Evolutionary conservation across 2,329 filamentous ascomycete species (phyloP).

Genomic region (Scytalidium sp.): DNA sequence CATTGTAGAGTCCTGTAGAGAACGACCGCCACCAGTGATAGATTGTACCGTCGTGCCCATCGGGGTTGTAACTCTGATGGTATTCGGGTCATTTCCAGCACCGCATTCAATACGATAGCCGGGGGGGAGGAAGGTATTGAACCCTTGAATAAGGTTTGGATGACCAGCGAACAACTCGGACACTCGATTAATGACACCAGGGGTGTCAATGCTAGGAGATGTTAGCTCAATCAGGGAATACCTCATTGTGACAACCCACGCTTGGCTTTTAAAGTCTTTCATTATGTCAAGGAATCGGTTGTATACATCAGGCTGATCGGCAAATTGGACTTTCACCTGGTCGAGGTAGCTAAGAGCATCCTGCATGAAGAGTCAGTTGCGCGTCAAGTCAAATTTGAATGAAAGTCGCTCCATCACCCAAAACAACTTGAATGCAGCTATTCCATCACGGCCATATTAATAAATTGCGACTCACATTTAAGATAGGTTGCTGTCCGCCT

Average conservation of each 20-base stretch:
- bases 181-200: slow-evolving; percentile 94
- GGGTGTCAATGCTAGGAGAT: slow-evolving; percentile 76
- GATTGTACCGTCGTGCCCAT: slow-evolving; percentile 96
- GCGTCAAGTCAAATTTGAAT: no score
- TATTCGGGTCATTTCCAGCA: slow-evolving; percentile 88
- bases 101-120: slow-evolving; percentile 97
- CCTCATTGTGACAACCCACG: slow-evolving; percentile 54
- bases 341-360: slow-evolving; percentile 94
- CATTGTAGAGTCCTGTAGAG: slow-evolving; percentile 34
- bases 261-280: slow-evolving; percentile 99
- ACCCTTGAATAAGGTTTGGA: slow-evolving; percentile 92
- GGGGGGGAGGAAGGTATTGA: slow-evolving; percentile 95
- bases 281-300: slow-evolving; percentile 97
- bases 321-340: slow-evolving; percentile 97
- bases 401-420: no score
- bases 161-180: slow-evolving; percentile 95
- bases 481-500: slow-evolving; percentile 74
- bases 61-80: slow-evolving; percentile 93
- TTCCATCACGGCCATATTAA: no score
- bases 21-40: slow-evolving; percentile 56
- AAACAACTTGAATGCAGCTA: no score
- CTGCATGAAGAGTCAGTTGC: slow-evolving; percentile 32
- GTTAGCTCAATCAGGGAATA: slow-evolving; percentile 23
- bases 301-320: slow-evolving; percentile 95
- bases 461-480: slow-evolving; percentile 70